Evolutionary conservation across 495 filamentous ascomycete genomes (phyloP).

Genomic region (Xanthoparmelia taractica): DNA sequence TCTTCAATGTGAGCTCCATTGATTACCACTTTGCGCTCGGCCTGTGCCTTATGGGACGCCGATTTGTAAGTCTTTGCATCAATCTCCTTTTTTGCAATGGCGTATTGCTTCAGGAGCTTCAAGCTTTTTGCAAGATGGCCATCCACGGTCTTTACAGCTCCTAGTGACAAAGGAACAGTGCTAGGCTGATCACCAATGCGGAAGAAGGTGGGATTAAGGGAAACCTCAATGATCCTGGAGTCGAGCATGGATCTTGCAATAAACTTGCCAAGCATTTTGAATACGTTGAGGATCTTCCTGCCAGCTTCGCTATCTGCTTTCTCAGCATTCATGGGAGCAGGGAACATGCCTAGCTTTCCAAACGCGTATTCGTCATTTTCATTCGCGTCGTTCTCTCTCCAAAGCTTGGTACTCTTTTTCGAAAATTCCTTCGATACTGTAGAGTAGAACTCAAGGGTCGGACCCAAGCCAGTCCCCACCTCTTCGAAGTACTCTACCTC

Average conservation of each 20-base stretch:
- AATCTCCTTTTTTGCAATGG: constrained; percentile 69
- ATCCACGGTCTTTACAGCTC: constrained; percentile 88
- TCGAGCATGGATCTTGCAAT: constrained; percentile 98
- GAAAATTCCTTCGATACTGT: constrained; percentile 96
- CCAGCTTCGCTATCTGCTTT: constrained; percentile 67
- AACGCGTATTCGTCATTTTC: constrained; percentile 77
- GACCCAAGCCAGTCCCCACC: constrained; percentile 92
- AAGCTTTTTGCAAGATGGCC: constrained; percentile 76
- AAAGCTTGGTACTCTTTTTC: constrained; percentile 91
- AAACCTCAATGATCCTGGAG: constrained; percentile 94
- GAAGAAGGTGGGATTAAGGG: constrained; percentile 97
- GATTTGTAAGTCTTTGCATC: constrained; percentile 59
- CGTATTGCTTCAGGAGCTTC: constrained; percentile 82
- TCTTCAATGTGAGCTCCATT: constrained; percentile 77
- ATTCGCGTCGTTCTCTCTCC: constrained; percentile 83
- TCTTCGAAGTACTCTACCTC: constrained; percentile 99
- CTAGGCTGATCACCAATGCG: constrained; percentile 71
- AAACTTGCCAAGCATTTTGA: constrained; percentile 94
- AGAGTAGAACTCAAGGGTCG: constrained; percentile 97
- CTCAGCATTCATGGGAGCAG: constrained; percentile 78
- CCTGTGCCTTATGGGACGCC: constrained; percentile 59
- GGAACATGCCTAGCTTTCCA: constrained; percentile 80
- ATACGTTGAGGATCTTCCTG: constrained; percentile 74
- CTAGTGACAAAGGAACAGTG: constrained; percentile 75
- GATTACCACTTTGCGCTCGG: constrained; percentile 58